A percentile compares a stretch with the other conserved stretches of the same genome.
phyloP scores from a whole-genome alignment of 306 rosid species.

The Prinsepia uniflora region DNA sequence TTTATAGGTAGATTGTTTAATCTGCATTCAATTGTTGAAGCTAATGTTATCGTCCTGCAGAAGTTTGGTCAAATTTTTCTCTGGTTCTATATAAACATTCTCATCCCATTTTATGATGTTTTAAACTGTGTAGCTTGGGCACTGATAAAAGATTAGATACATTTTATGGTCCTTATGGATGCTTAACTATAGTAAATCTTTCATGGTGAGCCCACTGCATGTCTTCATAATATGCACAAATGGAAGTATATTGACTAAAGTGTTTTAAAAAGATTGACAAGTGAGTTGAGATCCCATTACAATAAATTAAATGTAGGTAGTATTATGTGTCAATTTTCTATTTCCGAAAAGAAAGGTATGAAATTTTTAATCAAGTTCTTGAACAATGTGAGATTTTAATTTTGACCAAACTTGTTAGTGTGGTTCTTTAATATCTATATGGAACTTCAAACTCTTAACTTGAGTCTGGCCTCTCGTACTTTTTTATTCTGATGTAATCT shows the following conservation, averaged over 20 bases:
- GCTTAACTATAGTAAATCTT: background rate
- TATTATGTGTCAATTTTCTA: slow-evolving; percentile 1
- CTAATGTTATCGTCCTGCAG: background rate
- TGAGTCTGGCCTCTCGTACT: slow-evolving; percentile 12
- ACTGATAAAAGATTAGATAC: background rate
- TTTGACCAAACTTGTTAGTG: background rate
- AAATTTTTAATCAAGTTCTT: background rate
- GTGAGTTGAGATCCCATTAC: background rate
- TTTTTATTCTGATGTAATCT: slow-evolving; percentile 1
- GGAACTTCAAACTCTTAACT: slow-evolving; percentile 7
- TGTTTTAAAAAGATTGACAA: background rate
- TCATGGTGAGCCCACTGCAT: background rate
- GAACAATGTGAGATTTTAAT: background rate
- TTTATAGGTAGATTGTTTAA: background rate
- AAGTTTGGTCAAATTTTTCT: background rate
- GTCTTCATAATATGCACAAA: background rate
- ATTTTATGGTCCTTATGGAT: no score
- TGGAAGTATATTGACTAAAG: background rate
- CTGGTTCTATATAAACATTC: background rate
- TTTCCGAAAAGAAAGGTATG: background rate
- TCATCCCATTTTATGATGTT: slow-evolving; percentile 7
- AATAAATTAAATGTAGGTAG: background rate
- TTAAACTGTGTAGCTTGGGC: slow-evolving; percentile 1
- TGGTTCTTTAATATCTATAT: background rate
- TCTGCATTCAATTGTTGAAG: background rate